Percentiles rank a stretch among this genome's conserved stretches.
Conservation (phyloP, 1,284 basidiomycete species). For the Rhizoctonia solani region DNA sequence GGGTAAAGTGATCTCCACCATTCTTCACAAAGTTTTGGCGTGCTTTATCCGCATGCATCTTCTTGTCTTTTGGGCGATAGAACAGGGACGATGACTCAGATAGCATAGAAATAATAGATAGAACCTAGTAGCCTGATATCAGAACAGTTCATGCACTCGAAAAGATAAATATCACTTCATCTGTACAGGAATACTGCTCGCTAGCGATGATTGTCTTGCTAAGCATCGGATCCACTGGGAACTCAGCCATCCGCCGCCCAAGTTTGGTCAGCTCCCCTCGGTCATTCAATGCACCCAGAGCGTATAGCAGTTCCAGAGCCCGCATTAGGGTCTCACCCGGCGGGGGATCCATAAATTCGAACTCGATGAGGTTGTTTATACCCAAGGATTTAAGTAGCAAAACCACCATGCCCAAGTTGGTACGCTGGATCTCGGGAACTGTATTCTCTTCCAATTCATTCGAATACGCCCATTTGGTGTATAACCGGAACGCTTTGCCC, state of each 20-base stretch:
- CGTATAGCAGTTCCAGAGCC: slow-evolving; percentile 91
- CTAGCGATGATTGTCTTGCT: slow-evolving; percentile 96
- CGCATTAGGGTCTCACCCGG: slow-evolving; percentile 98
- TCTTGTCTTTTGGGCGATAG: slow-evolving; percentile 97
- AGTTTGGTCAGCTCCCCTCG: slow-evolving; percentile 95
- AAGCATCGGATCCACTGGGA: slow-evolving; percentile 98
- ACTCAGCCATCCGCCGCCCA: slow-evolving; percentile 97
- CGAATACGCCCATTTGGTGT: slow-evolving; percentile 65
- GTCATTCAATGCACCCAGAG: slow-evolving; percentile 94
- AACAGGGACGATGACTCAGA: slow-evolving; percentile 94
- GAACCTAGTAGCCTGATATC: slow-evolving; percentile 55
- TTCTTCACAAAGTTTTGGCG: slow-evolving; percentile 93
- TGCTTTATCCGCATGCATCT: slow-evolving; percentile 93
- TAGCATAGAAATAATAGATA: slow-evolving; percentile 98
- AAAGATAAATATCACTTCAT: too few species aligned
- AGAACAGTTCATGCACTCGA: background rate
- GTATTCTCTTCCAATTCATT: slow-evolving; percentile 65
- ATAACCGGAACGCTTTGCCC: slow-evolving; percentile 92
- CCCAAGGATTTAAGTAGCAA: slow-evolving; percentile 64
- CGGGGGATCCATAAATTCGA: slow-evolving; percentile 65
- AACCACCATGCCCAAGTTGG: slow-evolving; percentile 56
- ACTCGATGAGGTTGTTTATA: slow-evolving; percentile 64
- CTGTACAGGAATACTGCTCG: slow-evolving; percentile 93
- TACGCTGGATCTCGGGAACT: slow-evolving; percentile 58
- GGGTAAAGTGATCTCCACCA: slow-evolving; percentile 97